Evolutionary conservation across 257 asterid species (phyloP), one percentile per base, ranked within the genome.

Genomic region (Solanum appendiculatum): DNA sequence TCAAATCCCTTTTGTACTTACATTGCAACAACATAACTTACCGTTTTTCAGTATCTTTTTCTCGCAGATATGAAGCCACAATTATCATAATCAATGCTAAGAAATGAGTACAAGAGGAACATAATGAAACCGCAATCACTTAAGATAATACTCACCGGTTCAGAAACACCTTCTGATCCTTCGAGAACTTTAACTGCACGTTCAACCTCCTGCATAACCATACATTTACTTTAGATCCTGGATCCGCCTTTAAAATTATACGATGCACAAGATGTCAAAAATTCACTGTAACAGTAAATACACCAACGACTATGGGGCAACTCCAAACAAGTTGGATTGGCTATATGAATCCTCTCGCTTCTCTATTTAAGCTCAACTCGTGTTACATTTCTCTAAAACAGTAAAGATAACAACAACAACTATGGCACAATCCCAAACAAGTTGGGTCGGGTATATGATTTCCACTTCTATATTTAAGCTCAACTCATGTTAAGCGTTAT

Each of bases 141-240:
- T 46, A 81, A 84, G 31, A 81, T 4, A 37, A 70, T 86, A 86
- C 95, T 93, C 90, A 96, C 98, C 54, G 99, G 99, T 88, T 96
- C 95, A 68, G 93, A 70, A 14, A 94, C 88, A 77, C 99, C 99
- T 88, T 89, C 86, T 29, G 90, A 83, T 88, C 88, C 94, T 92
- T 96, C 99, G 86, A 96, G 92, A 87, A 87, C 90, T 91, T 92
- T 85, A 85, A 96, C 98, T 6, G 98, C 98, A 27, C 88, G 88
- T 83, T 95, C 97, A 86, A 96, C 95, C 84, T 95, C 99, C 99
- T 96, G 95, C 91, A 74, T 29, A 77, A 27, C 7, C 37, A 39
- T 6, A 75, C 21, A 88, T 56, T 68, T 69, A 5, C 46, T 64
- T 70, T 3, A 40, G 16, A 36, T 34, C 48, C 44, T 42, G 15